Evolutionary conservation across 805 yeast species (phyloP).

Genomic region (Hanseniaspora guilliermondii): DNA sequence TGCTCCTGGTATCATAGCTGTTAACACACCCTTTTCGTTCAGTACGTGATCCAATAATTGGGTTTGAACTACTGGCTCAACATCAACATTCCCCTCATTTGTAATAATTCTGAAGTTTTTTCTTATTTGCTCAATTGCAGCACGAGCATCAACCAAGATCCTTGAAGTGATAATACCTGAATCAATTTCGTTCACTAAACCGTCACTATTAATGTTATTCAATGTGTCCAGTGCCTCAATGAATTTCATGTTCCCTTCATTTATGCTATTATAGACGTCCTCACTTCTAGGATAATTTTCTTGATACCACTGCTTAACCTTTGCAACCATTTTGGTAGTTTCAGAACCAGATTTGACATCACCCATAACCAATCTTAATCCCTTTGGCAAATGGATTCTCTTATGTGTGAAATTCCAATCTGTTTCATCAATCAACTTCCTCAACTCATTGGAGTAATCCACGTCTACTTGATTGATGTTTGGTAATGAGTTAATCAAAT

Average conservation of each 20-base stretch:
- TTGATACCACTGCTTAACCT: constrained; percentile 59
- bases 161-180: constrained; percentile 13
- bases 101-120: constrained; percentile 49
- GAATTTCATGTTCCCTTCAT: constrained; percentile 46
- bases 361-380: constrained; percentile 71
- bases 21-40: constrained; percentile 59
- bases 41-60: constrained; percentile 47
- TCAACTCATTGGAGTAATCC: constrained; percentile 25
- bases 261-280: constrained; percentile 42
- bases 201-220: constrained; percentile 26
- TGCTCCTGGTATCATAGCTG: constrained; percentile 98
- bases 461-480: constrained; percentile 16
- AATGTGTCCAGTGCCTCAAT: constrained; percentile 38
- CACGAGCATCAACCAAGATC: constrained; percentile 3
- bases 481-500: constrained; percentile 32
- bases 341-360: constrained; percentile 88
- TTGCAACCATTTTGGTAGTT: constrained; percentile 78
- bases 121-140: constrained; percentile 43
- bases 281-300: constrained; percentile 39
- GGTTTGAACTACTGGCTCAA: constrained; percentile 77
- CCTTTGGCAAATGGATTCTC: constrained; percentile 53
- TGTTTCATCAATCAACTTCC: constrained; percentile 29
- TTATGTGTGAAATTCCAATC: constrained; percentile 53
- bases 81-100: constrained; percentile 57
- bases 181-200: constrained; percentile 19